Conservation (phyloP, 176 grass and related monocot genomes). For the Echinochloa phyllopogon region DNA sequence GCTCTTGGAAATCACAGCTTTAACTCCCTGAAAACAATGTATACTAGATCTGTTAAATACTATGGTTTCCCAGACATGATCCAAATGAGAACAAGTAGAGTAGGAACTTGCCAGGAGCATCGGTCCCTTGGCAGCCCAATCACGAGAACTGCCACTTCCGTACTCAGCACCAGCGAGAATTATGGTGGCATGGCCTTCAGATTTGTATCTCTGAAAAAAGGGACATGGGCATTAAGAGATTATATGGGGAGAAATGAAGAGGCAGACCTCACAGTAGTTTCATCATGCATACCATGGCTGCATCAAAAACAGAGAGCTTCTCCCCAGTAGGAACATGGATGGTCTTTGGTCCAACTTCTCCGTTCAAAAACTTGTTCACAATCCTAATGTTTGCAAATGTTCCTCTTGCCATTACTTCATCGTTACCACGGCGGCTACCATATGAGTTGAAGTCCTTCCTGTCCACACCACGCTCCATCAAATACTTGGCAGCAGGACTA, state of each 20-base stretch:
- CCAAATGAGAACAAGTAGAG: background rate
- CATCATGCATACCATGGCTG: constrained; percentile 64
- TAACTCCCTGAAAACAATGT: constrained; percentile 74
- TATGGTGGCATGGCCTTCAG: constrained; percentile 77
- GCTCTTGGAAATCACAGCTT: constrained; percentile 94
- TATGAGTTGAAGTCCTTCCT: constrained; percentile 89
- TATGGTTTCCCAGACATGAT: constrained; percentile 1
- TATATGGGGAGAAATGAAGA: background rate
- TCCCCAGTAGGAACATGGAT: constrained; percentile 86
- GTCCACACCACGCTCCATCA: constrained; percentile 81
- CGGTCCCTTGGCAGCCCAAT: constrained; percentile 98
- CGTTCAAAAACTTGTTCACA: constrained; percentile 86
- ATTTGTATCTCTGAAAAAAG: constrained; percentile 76
- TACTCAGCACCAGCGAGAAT: constrained; percentile 96
- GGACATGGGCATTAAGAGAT: background rate
- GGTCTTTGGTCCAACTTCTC: constrained; percentile 86
- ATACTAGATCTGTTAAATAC: constrained; percentile 8
- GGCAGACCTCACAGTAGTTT: background rate
- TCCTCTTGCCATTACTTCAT: constrained; percentile 93
- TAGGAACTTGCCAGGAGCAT: constrained; percentile 75
- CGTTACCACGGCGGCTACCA: constrained; percentile 87
- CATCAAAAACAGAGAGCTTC: constrained; percentile 89
- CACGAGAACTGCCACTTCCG: constrained; percentile 95
- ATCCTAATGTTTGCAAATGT: constrained; percentile 98
- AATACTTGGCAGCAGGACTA: constrained; percentile 82